Base-by-base conservation (phyloP, 1,284 basidiomycete genomes). In the Coriolopsis trogii region DNA sequence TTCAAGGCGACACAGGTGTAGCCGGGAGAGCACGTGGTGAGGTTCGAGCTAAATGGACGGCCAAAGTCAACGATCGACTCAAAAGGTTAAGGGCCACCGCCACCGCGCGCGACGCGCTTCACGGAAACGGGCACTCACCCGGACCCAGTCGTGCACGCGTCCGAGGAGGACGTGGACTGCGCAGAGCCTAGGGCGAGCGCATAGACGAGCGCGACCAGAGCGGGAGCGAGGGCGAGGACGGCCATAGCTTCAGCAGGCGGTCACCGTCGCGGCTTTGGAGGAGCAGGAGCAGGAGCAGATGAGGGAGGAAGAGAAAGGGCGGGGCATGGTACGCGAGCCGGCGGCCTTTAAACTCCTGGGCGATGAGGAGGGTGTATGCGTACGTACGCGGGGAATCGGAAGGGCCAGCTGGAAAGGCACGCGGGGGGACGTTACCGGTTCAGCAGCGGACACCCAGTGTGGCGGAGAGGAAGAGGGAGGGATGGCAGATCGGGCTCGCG, bases 41-140 rank as follows among this genome's bases (percentile, higher is more conserved):
- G 26, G 30, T 56, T 59, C 25, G 58, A 46, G 18, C 58, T 59
- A n/a, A n/a, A n/a, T n/a, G n/a, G n/a, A n/a, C n/a, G n/a, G n/a
- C n/a, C n/a, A n/a, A n/a, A n/a, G n/a, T n/a, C n/a, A n/a, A n/a
- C n/a, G n/a, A n/a, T n/a, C n/a, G n/a, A n/a, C n/a, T n/a, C n/a
- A n/a, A n/a, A n/a, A n/a, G n/a, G n/a, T n/a, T n/a, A n/a, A n/a
- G n/a, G n/a, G n/a, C n/a, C n/a, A n/a, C n/a, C 34, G 51, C 31
- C 47, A 29, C 47, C 18, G 18, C 20, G 40, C 49, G 41, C 34
- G 37, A 31, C 18, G 25, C 15, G 28, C 10, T 15, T 30, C 20
- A 26, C 15, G n/a, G 8, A 15, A 24, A 25, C 10, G 6, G 10
- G 15, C 12, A 47, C 57, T 45, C 41, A 59, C 57, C 57, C 57